Percentiles rank a stretch among this genome's conserved stretches.
Evolutionary conservation across 2,329 filamentous ascomycete species (phyloP).

Genomic region (Nemania sp.): DNA sequence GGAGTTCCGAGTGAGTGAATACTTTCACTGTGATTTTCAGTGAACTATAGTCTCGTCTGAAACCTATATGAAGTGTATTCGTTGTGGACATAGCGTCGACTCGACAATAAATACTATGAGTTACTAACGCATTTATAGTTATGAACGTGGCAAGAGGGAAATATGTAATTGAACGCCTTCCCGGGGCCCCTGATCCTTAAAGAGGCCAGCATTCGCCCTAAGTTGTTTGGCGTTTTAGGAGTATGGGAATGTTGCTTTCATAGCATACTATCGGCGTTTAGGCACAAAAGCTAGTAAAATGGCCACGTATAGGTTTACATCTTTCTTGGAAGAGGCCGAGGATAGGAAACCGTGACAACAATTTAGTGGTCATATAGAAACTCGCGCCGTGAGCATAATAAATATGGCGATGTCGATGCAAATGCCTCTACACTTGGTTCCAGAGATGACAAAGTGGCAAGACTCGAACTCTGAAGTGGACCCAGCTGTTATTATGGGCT

Average conservation of each 20-base stretch:
- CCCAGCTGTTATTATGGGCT: too few species aligned
- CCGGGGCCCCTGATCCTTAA: slow-evolving; percentile 76
- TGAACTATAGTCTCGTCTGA: background rate
- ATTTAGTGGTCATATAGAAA: background rate
- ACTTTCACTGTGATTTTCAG: background rate
- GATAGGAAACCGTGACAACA: background rate
- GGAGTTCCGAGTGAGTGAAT: slow-evolving; percentile 66
- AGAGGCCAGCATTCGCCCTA: background rate
- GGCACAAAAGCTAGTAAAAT: background rate
- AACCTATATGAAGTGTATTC: background rate
- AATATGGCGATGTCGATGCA: background rate
- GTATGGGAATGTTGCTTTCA: background rate
- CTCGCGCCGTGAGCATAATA: background rate
- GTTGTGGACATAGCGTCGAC: background rate
- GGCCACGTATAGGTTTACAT: slow-evolving; percentile 6
- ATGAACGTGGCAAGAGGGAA: slow-evolving; percentile 89
- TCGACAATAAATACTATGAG: background rate
- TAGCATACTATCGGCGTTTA: slow-evolving; percentile 32
- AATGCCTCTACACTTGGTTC: background rate
- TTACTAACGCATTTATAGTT: slow-evolving; percentile 50
- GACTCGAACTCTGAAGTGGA: background rate
- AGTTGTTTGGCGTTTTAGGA: slow-evolving; percentile 25
- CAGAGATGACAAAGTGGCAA: background rate
- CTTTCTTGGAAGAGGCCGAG: background rate
- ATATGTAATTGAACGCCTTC: slow-evolving; percentile 92